A percentile compares a stretch with the other conserved stretches of the same genome.
These are phyloP conservation scores for Phytophthora aleatoria DNA, from an alignment of 352 stramenopile genomes.

Conservation along the genomic window DNA sequence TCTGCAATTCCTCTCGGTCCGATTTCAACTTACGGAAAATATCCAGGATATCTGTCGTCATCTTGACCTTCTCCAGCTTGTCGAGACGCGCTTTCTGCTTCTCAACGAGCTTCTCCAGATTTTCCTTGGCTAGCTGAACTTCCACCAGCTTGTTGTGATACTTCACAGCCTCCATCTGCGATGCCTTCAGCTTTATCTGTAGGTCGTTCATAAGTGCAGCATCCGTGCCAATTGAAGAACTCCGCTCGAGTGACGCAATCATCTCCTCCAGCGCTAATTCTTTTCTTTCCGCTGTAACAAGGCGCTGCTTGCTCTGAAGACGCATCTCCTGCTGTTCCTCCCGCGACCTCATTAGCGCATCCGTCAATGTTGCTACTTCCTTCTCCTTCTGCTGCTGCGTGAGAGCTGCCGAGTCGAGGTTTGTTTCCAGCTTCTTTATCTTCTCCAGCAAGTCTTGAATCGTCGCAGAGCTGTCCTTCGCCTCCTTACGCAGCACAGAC, in stretches of 20 bases:
- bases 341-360: conserved; percentile 38
- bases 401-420: conserved; percentile 20
- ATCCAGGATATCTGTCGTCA: conserved; percentile 75
- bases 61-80: conserved; percentile 85
- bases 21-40: conserved; percentile 74
- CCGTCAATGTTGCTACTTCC: conserved; percentile 33
- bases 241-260: conserved; percentile 38
- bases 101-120: conserved; percentile 49
- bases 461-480: conserved; percentile 53
- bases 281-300: conserved; percentile 47
- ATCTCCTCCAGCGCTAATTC: conserved; percentile 46
- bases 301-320: conserved; percentile 61
- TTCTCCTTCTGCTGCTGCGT: conserved; percentile 44
- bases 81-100: conserved; percentile 70
- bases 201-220: conserved; percentile 10
- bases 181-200: conserved; percentile 41
- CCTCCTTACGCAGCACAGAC: conserved; percentile 52
- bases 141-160: conserved; percentile 58
- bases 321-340: conserved; percentile 68
- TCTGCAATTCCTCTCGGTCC: conserved; percentile 54
- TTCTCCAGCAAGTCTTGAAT: conserved; percentile 45
- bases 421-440: conserved; percentile 40
- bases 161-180: conserved; percentile 56
- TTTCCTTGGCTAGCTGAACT: conserved; percentile 46
- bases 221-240: conserved; percentile 14